Conservation (phyloP, 2,329 filamentous ascomycete species). For the Conoideocrella luteorostrata region DNA sequence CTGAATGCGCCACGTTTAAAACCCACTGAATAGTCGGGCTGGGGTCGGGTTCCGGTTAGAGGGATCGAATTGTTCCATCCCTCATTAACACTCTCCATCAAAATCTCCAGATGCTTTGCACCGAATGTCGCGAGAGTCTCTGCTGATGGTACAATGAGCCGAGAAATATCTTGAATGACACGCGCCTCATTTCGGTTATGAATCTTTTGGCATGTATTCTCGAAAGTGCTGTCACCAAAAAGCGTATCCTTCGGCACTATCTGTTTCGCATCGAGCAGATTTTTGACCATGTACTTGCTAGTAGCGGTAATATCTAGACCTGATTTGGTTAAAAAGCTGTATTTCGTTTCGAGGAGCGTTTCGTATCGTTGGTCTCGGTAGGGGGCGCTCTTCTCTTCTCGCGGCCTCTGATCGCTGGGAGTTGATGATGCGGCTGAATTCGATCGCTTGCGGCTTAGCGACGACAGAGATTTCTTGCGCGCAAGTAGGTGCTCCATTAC, state of each 20-base stretch:
- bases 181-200: too few relatives aligned
- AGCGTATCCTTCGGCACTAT: slow-evolving; percentile 25
- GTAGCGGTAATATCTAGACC: slow-evolving; percentile 21
- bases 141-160: too few relatives aligned
- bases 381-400: slow-evolving; percentile 29
- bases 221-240: slow-evolving; percentile 32
- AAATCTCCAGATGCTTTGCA: too few relatives aligned
- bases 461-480: too few relatives aligned
- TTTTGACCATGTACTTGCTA: slow-evolving; percentile 24
- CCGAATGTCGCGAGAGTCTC: slow-evolving; percentile 25
- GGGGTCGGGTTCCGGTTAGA: slow-evolving; percentile 27
- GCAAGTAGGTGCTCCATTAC: too few relatives aligned
- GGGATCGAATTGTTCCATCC: slow-evolving; percentile 33
- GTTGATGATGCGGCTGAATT: slow-evolving; percentile 14
- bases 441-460: background rate
- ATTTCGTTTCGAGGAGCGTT: too few relatives aligned
- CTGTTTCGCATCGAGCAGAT: slow-evolving; percentile 25
- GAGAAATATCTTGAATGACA: too few relatives aligned
- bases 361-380: too few relatives aligned
- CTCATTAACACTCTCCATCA: too few relatives aligned
- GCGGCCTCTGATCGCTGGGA: slow-evolving; percentile 30
- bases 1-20: slow-evolving; percentile 36
- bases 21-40: too few relatives aligned
- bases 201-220: slow-evolving; percentile 26
- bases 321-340: too few relatives aligned